Conservation (phyloP, 2,329 filamentous ascomycete species). For the Aspergillus uvarum region DNA sequence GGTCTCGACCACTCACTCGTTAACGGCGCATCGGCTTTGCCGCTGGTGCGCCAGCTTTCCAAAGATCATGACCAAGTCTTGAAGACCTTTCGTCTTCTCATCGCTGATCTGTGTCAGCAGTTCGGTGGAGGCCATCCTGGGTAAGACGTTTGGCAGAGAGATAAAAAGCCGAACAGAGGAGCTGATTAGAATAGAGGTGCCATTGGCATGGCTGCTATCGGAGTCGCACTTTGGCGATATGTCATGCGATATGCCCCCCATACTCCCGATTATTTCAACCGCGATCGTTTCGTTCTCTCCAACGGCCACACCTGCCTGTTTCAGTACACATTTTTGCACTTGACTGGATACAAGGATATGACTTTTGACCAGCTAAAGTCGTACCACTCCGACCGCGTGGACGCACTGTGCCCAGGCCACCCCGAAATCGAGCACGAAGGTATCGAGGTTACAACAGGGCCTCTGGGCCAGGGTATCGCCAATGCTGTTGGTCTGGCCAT, state of each 20-base stretch:
- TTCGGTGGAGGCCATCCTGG: conserved; percentile 70
- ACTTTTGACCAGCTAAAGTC: conserved; percentile 36
- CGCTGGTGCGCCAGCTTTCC: conserved; percentile 23
- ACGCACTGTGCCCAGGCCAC: conserved; percentile 36
- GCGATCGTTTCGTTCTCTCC: conserved; percentile 48
- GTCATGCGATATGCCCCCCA: conserved; percentile 44
- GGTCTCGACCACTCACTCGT: conserved; percentile 6
- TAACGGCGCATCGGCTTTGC: conserved; percentile 19
- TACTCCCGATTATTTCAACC: conserved; percentile 43
- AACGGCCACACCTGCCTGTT: conserved; percentile 41
- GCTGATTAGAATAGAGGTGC: conserved; percentile 38
- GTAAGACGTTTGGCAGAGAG: conserved; percentile 35
- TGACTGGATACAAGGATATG: conserved; percentile 34
- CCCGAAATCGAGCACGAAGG: conserved; percentile 60
- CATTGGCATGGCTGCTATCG: conserved; percentile 49
- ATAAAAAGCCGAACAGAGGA: neutral
- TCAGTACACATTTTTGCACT: conserved; percentile 34
- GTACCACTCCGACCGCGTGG: conserved; percentile 32
- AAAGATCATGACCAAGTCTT: conserved; percentile 53
- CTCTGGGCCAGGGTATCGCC: conserved; percentile 60
- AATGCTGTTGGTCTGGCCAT: conserved; percentile 62
- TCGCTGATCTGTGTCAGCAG: conserved; percentile 68
- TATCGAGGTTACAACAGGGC: conserved; percentile 61
- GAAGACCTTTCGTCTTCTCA: conserved; percentile 60
- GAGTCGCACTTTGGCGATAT: conserved; percentile 46